Percentiles rank a stretch among this genome's conserved stretches.
phyloP scores from a whole-genome alignment of 2,329 filamentous ascomycete genomes.

The Botrytis aclada region DNA sequence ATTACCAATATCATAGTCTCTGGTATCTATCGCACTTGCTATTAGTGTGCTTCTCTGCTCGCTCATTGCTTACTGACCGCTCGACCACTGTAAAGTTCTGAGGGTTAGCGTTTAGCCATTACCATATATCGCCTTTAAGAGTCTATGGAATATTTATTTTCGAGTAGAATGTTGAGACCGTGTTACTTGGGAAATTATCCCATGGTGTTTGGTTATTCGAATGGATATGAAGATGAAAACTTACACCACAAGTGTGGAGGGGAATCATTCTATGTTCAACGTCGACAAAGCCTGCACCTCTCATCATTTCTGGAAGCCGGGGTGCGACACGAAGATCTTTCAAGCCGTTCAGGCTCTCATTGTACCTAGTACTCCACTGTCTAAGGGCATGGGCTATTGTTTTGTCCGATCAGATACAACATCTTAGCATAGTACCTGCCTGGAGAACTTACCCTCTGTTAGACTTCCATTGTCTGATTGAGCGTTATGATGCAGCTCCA shows the following conservation, averaged over 20 bases:
- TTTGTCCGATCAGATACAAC: not conserved
- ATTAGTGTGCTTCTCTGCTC: not conserved
- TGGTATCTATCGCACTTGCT: conserved; percentile 42
- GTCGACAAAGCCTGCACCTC: conserved; percentile 59
- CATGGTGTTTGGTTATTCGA: not conserved
- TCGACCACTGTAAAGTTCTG: conserved; percentile 51
- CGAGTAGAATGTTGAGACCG: not conserved
- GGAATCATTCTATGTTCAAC: conserved; percentile 64
- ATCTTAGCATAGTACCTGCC: not conserved
- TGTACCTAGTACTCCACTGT: conserved; percentile 64
- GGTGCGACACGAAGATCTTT: conserved; percentile 67
- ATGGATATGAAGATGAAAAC: not conserved
- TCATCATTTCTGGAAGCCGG: conserved; percentile 45
- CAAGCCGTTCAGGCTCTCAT: conserved; percentile 56
- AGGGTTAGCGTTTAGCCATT: not conserved
- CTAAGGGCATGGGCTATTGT: conserved; percentile 56
- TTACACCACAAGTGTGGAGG: conserved; percentile 59
- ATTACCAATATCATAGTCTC: conserved; percentile 51
- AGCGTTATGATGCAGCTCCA: conserved; percentile 81
- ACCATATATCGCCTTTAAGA: not conserved
- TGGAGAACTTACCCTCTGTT: conserved; percentile 50
- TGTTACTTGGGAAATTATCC: not conserved
- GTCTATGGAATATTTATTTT: not conserved
- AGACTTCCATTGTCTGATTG: conserved; percentile 84
- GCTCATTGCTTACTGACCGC: conserved; percentile 47